Evolutionary conservation across 768 basidiomycete species (phyloP).

Genomic region (Cantharellus anzutake): DNA sequence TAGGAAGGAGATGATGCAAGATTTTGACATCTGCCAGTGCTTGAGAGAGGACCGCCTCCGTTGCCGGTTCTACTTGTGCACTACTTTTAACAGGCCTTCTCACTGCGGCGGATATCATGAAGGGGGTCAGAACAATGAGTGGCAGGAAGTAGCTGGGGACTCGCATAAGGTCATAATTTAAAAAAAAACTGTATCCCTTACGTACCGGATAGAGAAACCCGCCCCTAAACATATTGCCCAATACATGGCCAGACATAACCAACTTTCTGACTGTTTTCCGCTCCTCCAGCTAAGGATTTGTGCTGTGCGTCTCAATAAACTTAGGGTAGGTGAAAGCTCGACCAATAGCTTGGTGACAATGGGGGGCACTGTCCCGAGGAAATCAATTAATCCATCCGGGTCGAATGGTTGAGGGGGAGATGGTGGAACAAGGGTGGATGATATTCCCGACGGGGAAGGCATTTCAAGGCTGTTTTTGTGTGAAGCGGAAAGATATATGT

Average conservation of each 20-base stretch:
- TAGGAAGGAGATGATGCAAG: constrained; percentile 40
- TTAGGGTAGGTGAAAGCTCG: constrained; percentile 36
- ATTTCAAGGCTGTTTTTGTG: background rate
- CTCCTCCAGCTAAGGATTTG: constrained; percentile 41
- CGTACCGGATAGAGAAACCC: constrained; percentile 30
- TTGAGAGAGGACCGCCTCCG: constrained; percentile 34
- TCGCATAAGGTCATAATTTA: background rate
- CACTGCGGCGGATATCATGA: background rate
- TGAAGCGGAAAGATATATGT: constrained; percentile 5
- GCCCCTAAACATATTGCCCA: constrained; percentile 57
- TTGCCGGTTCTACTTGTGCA: constrained; percentile 16
- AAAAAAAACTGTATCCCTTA: background rate
- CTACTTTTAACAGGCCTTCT: background rate
- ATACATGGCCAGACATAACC: constrained; percentile 50
- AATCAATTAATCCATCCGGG: constrained; percentile 4
- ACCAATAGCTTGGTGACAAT: constrained; percentile 43
- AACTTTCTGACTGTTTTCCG: constrained; percentile 35
- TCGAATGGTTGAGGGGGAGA: background rate
- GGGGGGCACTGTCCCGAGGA: constrained; percentile 23
- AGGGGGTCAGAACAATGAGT: constrained; percentile 23
- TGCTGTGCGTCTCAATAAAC: constrained; percentile 22
- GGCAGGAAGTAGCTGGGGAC: constrained; percentile 38
- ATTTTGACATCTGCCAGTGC: constrained; percentile 45
- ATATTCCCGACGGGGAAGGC: background rate
- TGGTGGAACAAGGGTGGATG: background rate